phyloP scores from a whole-genome alignment of 352 stramenopile species.

The Phytopythium helicoides region DNA sequence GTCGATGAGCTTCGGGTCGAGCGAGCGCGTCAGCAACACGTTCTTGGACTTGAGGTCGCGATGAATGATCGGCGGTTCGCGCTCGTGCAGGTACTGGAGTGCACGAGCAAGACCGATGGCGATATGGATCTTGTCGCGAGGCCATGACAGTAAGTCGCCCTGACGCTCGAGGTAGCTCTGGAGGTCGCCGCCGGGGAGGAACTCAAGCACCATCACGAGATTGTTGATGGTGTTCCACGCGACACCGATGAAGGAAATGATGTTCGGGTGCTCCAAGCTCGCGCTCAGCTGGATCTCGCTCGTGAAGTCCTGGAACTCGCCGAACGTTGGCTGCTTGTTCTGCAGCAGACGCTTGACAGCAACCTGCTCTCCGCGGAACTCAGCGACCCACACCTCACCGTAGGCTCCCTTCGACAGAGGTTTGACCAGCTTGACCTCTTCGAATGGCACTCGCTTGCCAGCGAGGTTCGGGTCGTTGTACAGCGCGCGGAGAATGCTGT shows the following conservation, averaged over 20 bases:
- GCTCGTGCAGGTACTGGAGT: conserved; percentile 25
- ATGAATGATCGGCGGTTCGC: conserved; percentile 28
- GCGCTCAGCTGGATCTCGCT: conserved; percentile 34
- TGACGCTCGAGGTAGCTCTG: conserved; percentile 18
- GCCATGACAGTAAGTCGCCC: conserved; percentile 24
- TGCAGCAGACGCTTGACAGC: conserved; percentile 44
- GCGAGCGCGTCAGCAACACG: conserved; percentile 58
- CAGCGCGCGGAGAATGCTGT: no score
- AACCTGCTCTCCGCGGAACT: conserved; percentile 34
- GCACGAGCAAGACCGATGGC: conserved; percentile 25
- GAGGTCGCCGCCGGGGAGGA: conserved; percentile 15
- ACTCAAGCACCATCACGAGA: conserved; percentile 35
- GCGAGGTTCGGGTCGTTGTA: conserved; percentile 11
- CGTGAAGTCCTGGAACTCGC: conserved; percentile 33
- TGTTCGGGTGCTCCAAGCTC: conserved; percentile 43
- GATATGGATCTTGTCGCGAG: conserved; percentile 23
- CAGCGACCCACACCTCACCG: conserved; percentile 46
- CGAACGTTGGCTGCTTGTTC: conserved; percentile 21
- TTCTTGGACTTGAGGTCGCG: conserved; percentile 46
- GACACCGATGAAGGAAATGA: conserved; percentile 47
- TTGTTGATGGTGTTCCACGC: conserved; percentile 44
- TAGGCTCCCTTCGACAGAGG: conserved; percentile 24
- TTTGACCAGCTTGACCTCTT: conserved; percentile 13
- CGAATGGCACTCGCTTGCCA: conserved; percentile 17
- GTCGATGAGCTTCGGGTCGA: conserved; percentile 76